Evolutionary conservation across 140 eudicot species (phyloP).

Genomic region (Anethum foeniculum): DNA sequence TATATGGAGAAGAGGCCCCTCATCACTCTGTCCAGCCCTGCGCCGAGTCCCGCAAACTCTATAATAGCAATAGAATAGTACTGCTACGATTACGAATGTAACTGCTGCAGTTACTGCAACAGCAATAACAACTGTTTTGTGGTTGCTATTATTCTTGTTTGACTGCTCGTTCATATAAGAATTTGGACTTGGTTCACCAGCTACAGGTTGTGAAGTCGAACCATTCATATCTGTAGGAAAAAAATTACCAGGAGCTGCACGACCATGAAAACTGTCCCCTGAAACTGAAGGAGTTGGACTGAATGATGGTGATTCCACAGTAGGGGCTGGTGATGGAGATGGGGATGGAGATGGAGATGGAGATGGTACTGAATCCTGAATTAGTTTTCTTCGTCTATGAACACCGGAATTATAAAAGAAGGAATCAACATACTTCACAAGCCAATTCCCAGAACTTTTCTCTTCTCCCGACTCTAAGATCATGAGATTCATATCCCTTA

Average conservation of each 20-base stretch:
- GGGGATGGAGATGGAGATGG: slow-evolving; percentile 33
- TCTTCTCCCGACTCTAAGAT: slow-evolving; percentile 38
- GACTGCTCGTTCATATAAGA: slow-evolving; percentile 25
- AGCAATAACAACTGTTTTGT: slow-evolving; percentile 41
- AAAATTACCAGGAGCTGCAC: slow-evolving; percentile 23
- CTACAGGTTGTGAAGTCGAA: slow-evolving; percentile 21
- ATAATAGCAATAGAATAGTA: slow-evolving; percentile 49
- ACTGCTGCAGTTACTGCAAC: slow-evolving; percentile 50
- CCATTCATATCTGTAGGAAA: slow-evolving; percentile 25
- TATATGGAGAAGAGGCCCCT: slow-evolving; percentile 69
- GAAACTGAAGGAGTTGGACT: slow-evolving; percentile 16
- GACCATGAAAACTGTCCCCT: slow-evolving; percentile 3
- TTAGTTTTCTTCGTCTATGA: slow-evolving; percentile 40
- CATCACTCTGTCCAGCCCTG: slow-evolving; percentile 43
- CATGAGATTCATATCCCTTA: slow-evolving; percentile 35
- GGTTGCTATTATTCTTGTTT: slow-evolving; percentile 26
- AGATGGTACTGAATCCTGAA: slow-evolving; percentile 21
- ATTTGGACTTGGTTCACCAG: slow-evolving; percentile 23
- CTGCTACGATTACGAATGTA: slow-evolving; percentile 39
- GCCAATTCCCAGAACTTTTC: slow-evolving; percentile 29
- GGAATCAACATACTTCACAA: slow-evolving; percentile 19
- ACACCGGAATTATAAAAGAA: slow-evolving; percentile 16
- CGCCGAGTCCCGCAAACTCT: slow-evolving; percentile 29
- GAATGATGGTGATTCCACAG: neutral
- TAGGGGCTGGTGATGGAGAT: slow-evolving; percentile 34